These are phyloP conservation scores for Pugionium dolabratum DNA, from an alignment of 345 rosid genomes.

Conservation along the genomic window DNA sequence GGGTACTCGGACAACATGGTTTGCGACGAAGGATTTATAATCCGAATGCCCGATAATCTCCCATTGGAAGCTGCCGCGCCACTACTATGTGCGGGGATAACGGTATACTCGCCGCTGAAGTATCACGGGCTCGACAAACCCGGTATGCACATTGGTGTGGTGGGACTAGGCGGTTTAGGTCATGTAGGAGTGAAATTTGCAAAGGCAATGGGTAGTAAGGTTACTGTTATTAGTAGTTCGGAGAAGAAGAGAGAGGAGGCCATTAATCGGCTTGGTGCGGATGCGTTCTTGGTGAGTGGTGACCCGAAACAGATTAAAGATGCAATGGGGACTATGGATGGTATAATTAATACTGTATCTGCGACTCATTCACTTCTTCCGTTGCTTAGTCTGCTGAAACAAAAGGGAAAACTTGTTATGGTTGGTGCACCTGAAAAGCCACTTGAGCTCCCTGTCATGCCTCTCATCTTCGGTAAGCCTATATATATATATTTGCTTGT, in stretches of 20 bases:
- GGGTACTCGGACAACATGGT: conserved; percentile 59
- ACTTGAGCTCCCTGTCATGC: conserved; percentile 49
- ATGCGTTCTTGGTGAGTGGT: conserved; percentile 54
- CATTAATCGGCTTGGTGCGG: conserved; percentile 55
- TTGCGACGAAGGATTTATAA: conserved; percentile 44
- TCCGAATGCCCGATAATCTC: conserved; percentile 53
- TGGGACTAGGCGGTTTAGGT: conserved; percentile 72
- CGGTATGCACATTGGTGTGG: conserved; percentile 54
- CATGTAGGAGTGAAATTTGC: conserved; percentile 71
- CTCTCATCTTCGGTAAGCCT: conserved; percentile 44
- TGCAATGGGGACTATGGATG: conserved; percentile 50
- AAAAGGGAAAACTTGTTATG: conserved; percentile 45
- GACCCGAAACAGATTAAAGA: conserved; percentile 43
- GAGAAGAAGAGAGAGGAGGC: conserved; percentile 65
- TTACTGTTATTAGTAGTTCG: conserved; percentile 73
- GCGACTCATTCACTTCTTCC: conserved; percentile 47
- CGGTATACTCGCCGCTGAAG: conserved; percentile 56
- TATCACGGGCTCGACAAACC: conserved; percentile 49
- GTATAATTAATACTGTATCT: conserved; percentile 53
- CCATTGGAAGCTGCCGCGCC: conserved; percentile 60
- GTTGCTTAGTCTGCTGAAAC: conserved; percentile 46
- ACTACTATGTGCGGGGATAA: conserved; percentile 69
- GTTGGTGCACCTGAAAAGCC: conserved; percentile 57
- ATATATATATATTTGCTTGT: too few species aligned
- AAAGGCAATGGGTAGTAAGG: conserved; percentile 61